Percentiles rank a stretch among this genome's conserved stretches.
These are phyloP conservation scores for Venturia oleaginea DNA, from an alignment of 2,329 filamentous ascomycete genomes.

Conservation along the genomic window DNA sequence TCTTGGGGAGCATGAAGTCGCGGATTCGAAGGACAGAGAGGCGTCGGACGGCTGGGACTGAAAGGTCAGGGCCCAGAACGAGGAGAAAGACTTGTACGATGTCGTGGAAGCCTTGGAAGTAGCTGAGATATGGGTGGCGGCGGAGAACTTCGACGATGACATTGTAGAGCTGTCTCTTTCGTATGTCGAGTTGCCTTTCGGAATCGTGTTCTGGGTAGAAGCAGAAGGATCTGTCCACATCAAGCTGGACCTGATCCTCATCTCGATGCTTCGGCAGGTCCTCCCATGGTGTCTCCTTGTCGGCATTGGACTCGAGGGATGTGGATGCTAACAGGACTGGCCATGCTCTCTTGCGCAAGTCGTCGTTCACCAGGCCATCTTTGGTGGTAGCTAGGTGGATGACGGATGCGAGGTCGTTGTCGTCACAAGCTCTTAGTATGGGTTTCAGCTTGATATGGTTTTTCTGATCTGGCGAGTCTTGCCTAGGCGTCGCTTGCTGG, in stretches of 20 bases:
- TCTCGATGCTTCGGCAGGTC: constrained; percentile 69
- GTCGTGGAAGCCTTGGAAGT: constrained; percentile 98
- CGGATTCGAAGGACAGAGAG: constrained; percentile 84
- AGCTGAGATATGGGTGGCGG: constrained; percentile 72
- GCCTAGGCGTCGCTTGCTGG: neutral
- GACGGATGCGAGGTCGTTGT: constrained; percentile 31
- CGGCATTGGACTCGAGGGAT: constrained; percentile 15
- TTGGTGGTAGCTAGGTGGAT: constrained; percentile 33
- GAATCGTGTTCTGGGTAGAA: constrained; percentile 64
- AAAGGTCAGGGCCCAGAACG: constrained; percentile 58
- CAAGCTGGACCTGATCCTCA: constrained; percentile 82
- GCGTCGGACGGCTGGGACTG: constrained; percentile 59
- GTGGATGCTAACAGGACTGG: constrained; percentile 44
- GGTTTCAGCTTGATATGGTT: constrained; percentile 21
- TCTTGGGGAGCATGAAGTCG: constrained; percentile 92
- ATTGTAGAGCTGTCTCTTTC: constrained; percentile 67
- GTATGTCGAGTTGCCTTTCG: constrained; percentile 47
- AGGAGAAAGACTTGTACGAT: constrained; percentile 93
- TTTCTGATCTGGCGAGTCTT: constrained; percentile 13
- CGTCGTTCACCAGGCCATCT: constrained; percentile 39
- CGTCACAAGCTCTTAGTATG: constrained; percentile 34
- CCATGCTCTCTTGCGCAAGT: constrained; percentile 64
- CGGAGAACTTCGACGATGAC: constrained; percentile 77
- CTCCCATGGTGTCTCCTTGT: constrained; percentile 41
- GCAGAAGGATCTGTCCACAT: constrained; percentile 93